Evolutionary conservation across 768 basidiomycete genomes (phyloP).

Genomic region (Termitomyces sp.): DNA sequence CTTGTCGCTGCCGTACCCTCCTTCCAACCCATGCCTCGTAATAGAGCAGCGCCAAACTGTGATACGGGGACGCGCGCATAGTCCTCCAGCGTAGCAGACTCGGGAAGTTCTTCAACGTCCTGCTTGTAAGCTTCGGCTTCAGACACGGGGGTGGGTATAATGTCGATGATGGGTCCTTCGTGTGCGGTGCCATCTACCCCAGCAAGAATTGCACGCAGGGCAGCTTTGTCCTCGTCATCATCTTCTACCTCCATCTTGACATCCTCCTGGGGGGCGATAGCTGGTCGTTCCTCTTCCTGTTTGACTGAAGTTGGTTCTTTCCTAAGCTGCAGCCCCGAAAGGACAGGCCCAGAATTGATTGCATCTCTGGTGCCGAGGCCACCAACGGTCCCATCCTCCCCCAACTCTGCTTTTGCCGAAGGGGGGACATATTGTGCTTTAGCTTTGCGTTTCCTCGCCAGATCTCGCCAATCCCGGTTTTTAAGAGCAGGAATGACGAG

Average conservation of each 20-base stretch:
- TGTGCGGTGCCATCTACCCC: slow-evolving; percentile 39
- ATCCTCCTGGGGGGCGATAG: slow-evolving; percentile 21
- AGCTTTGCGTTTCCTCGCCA: slow-evolving; percentile 62
- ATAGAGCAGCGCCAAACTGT: slow-evolving; percentile 88
- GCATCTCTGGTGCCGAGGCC: slow-evolving; percentile 70
- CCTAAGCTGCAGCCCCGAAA: slow-evolving; percentile 61
- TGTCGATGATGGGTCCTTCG: slow-evolving; percentile 45
- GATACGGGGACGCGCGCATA: slow-evolving; percentile 90
- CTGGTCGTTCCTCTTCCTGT: slow-evolving; percentile 20
- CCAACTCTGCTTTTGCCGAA: slow-evolving; percentile 49
- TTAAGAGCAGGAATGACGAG: slow-evolving; percentile 84
- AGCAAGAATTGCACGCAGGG: slow-evolving; percentile 76
- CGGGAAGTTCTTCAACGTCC: slow-evolving; percentile 80
- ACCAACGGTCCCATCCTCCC: slow-evolving; percentile 71
- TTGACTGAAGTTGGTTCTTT: slow-evolving; percentile 29
- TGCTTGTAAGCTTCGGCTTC: slow-evolving; percentile 84
- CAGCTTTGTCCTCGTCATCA: slow-evolving; percentile 74
- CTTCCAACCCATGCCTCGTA: slow-evolving; percentile 97
- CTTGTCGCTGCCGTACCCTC: slow-evolving; percentile 70
- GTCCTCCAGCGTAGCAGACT: slow-evolving; percentile 72
- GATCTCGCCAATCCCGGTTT: slow-evolving; percentile 88
- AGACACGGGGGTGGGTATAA: slow-evolving; percentile 62
- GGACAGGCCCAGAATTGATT: slow-evolving; percentile 74
- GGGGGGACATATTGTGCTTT: slow-evolving; percentile 62
- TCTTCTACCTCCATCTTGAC: slow-evolving; percentile 33